Evolutionary conservation across 495 filamentous ascomycete species (phyloP).

Genomic region (Xylaria longipes): DNA sequence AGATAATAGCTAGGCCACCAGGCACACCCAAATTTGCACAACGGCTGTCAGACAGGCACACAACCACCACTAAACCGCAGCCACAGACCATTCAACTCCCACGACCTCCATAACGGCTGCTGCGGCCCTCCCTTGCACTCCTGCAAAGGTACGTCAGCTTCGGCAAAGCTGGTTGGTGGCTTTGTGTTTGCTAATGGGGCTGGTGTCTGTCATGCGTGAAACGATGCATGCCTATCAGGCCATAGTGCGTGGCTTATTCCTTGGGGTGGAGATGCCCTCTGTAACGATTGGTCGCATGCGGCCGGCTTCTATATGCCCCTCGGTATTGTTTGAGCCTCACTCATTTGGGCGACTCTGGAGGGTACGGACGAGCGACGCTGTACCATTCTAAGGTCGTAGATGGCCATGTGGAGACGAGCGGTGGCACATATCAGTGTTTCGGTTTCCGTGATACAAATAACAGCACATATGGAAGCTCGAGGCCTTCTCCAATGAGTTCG

Average conservation of each 20-base stretch:
- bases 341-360: too few relatives aligned
- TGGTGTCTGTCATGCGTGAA: neutral
- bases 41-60: neutral
- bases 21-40: neutral
- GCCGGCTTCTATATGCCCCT: neutral
- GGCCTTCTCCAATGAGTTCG: too few relatives aligned
- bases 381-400: too few relatives aligned
- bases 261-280: neutral
- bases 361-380: too few relatives aligned
- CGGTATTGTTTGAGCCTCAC: too few relatives aligned
- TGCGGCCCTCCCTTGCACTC: too few relatives aligned
- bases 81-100: neutral
- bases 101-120: too few relatives aligned
- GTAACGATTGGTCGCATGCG: neutral
- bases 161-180: neutral
- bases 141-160: too few relatives aligned
- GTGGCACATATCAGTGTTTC: too few relatives aligned
- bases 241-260: conserved; percentile 1
- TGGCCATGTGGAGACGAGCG: too few relatives aligned
- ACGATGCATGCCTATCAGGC: neutral
- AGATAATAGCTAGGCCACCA: neutral
- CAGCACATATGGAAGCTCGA: too few relatives aligned
- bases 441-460: too few relatives aligned
- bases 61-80: neutral
- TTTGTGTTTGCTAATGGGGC: neutral